These are phyloP conservation scores for Incumbomyces delicatus DNA, from an alignment of 2,329 filamentous ascomycete species.

Conservation along the genomic window DNA sequence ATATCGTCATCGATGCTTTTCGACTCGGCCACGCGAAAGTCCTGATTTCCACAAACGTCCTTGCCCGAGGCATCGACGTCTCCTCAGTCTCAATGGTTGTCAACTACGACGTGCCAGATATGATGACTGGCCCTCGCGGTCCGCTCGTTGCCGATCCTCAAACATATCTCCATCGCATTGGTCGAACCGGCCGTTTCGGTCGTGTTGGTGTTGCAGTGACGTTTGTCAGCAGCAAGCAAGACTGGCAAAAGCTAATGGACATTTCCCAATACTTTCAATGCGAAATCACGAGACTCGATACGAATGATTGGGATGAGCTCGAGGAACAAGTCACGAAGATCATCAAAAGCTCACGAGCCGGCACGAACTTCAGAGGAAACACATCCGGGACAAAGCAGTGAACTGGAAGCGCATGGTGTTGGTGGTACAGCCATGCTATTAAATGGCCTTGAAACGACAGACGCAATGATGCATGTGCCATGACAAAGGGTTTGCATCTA, in stretches of 20 bases:
- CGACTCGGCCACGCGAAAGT: constrained; percentile 82
- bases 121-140: constrained; percentile 21
- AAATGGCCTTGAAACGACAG: too few species aligned
- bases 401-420: background rate
- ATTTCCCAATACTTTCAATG: constrained; percentile 76
- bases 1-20: constrained; percentile 77
- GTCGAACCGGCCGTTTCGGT: constrained; percentile 90
- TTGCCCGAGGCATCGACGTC: constrained; percentile 90
- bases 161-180: constrained; percentile 96
- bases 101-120: constrained; percentile 65
- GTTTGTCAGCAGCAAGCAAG: constrained; percentile 79
- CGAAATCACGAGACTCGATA: constrained; percentile 69
- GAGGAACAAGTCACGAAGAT: constrained; percentile 73
- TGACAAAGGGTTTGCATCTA: too few species aligned
- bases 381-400: constrained; percentile 5
- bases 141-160: constrained; percentile 62
- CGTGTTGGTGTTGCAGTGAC: constrained; percentile 93
- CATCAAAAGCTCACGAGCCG: constrained; percentile 52
- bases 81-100: constrained; percentile 93
- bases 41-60: constrained; percentile 92
- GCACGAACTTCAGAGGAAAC: constrained; percentile 27
- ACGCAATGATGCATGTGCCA: too few species aligned
- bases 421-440: too few species aligned
- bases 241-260: constrained; percentile 66
- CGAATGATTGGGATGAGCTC: constrained; percentile 81